Base-by-base conservation (phyloP, 2,329 filamentous ascomycete species). In the Akanthomyces lecanii region DNA sequence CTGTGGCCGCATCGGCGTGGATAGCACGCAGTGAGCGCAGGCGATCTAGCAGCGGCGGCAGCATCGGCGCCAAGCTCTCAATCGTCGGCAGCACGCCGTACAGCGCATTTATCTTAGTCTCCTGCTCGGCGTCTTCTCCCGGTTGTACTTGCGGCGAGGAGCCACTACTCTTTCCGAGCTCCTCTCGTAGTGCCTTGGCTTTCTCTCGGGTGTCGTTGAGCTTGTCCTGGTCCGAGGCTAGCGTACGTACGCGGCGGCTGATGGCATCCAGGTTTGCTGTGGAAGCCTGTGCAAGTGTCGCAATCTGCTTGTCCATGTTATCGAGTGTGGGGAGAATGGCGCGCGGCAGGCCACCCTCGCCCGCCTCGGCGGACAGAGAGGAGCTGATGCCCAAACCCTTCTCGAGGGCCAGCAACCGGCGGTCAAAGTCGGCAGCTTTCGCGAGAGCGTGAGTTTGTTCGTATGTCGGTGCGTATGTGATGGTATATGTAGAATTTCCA, bases 11-110 rank as follows among this genome's bases (percentile, higher is more conserved):
- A 69, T 93, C 91, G 0, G 91, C 87, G 71, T 99, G 95, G 56
- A 98, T 89, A 16, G 88, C 86, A 64, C 91, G 85, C 62, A 99
- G 80, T 10, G 92, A 96, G 63, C 93, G 85, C 57, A 99, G 79
- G 30, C 95, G 85, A 70, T 97, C 92, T 12, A 99, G 81, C 11
- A 98, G 81, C 5, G 91, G 85, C 1, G 95, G 94, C 4, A 99
- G 82, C 21, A 97, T 82, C 1, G 95, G 95, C 6, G 91, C 84
- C 8, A 99, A 81, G 63, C 84, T 90, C 75, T 97, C 92, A 64
- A 99, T 95, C 0, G 91, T 95, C 1, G 92, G 89, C 18, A 99
- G 79, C 3, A 92, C 91, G 1, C 90, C 89, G 75, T 97, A 97
- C 5, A 99, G 84, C 1, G 93, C 91, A 67, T 96, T 95, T 73